Evolutionary conservation across 192 early-diverging fungal genomes (phyloP), one percentile per base, ranked within the genome.

Genomic region (Podila horticola): DNA sequence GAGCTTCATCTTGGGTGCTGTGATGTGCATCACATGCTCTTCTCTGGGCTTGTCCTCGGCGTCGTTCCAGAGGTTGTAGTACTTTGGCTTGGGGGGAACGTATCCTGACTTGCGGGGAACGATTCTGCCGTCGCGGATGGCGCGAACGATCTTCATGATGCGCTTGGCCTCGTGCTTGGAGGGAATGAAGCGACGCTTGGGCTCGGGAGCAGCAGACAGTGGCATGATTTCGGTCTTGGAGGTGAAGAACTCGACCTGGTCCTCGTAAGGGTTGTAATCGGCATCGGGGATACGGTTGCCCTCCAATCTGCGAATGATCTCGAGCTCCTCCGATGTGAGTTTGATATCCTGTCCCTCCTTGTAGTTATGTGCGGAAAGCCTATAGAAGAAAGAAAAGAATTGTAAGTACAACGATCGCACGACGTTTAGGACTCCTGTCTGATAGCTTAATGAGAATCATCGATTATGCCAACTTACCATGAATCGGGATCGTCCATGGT

Each of bases 101-200:
- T 70, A 73, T 26, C 82, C 82, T 29, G 85, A 83, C 69, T 88
- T 86, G 12, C 89, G 83, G 38, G 93, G 89, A 19, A 93, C 90
- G 66, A 97, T 96, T 33, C 88, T 89, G 26, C 97, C 97, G 69
- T 92, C 86, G 45, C 95, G 93, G 84, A 99, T 98, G 50, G 95
- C 97, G 41, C 94, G 95, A 13, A 96, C 98, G 76, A 99, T 95
- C 89, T 99, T 95, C 97, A 97, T 97, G 58, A 99, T 93, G 76
- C 89, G 93, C 83, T 93, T 95, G 48, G 92, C 95, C 86, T 99
- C 98, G 85, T 90, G 91, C 84, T 97, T 97, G 52, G 97, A 98
- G 20, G 97, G 97, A 66, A 97, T 77, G 69, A 98, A 99, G 9
- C 98, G 90, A 28, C 95, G 86, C 90, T 99, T 99, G 20, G 97